These are phyloP conservation scores for Penicillium macrosclerotiorum DNA, from an alignment of 495 filamentous ascomycete genomes.

Conservation along the genomic window DNA sequence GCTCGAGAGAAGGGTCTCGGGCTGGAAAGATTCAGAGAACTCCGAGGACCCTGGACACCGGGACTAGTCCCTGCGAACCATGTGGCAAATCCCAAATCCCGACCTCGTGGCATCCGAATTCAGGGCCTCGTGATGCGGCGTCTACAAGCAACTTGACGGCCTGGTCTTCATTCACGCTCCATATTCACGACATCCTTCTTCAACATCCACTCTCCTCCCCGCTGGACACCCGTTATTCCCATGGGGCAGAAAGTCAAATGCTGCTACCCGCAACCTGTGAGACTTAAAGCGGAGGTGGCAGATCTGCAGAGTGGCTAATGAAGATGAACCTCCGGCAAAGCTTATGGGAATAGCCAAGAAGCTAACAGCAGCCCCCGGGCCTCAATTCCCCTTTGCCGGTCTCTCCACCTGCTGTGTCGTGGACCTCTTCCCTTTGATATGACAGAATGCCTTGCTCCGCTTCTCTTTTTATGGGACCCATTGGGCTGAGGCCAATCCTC, in stretches of 20 bases:
- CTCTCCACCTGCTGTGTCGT: slow-evolving; percentile 1
- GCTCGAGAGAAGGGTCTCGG: no score
- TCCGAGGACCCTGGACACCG: slow-evolving; percentile 2
- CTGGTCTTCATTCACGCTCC: not conserved
- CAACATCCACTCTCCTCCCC: no score
- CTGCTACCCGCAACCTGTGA: not conserved
- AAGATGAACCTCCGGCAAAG: slow-evolving; percentile 18
- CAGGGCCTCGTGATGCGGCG: not conserved
- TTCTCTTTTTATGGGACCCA: not conserved
- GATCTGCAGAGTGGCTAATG: slow-evolving; percentile 26
- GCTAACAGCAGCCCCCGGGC: slow-evolving; percentile 1
- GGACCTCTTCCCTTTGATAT: slow-evolving; percentile 8
- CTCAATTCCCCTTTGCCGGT: slow-evolving; percentile 6
- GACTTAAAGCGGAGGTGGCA: not conserved
- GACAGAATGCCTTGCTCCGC: slow-evolving; percentile 6
- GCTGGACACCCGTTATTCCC: no score
- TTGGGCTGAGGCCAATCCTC: not conserved
- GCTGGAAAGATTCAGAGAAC: no score
- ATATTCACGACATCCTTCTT: not conserved
- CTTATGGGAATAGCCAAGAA: slow-evolving; percentile 20
- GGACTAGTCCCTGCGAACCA: slow-evolving; percentile 9
- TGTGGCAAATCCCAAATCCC: slow-evolving; percentile 8
- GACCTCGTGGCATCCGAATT: not conserved
- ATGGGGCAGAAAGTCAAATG: not conserved
- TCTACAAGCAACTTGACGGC: no score